These are phyloP conservation scores for Stagonosporopsis vannaccii DNA, from an alignment of 2,329 filamentous ascomycete genomes.

Conservation along the genomic window DNA sequence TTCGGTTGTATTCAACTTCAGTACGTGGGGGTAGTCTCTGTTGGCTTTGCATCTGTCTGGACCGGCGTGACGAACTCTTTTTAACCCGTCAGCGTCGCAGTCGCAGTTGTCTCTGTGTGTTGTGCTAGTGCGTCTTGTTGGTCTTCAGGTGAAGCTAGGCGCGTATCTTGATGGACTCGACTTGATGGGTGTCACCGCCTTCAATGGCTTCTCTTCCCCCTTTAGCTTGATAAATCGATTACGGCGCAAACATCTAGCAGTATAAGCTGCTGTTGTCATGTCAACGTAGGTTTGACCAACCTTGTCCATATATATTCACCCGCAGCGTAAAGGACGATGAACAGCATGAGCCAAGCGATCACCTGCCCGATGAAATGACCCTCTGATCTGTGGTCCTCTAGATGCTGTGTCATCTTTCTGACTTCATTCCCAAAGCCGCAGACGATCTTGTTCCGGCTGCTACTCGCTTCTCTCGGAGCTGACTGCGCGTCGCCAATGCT, in stretches of 20 bases:
- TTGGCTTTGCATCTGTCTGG: not conserved
- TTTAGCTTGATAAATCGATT: conserved; percentile 28
- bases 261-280: conserved; percentile 7
- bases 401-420: conserved; percentile 15
- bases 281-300: conserved; percentile 15
- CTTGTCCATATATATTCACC: conserved; percentile 32
- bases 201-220: conserved; percentile 33
- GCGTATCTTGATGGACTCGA: not conserved
- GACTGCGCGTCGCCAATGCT: conserved; percentile 21
- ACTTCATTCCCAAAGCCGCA: conserved; percentile 36
- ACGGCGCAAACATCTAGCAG: conserved; percentile 16
- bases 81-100: not conserved
- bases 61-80: not conserved
- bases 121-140: not conserved
- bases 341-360: conserved; percentile 26
- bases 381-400: conserved; percentile 7
- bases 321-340: conserved; percentile 25
- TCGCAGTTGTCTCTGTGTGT: not conserved
- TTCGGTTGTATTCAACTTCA: not conserved
- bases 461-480: not conserved
- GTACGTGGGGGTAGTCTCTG: not conserved
- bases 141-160: conserved; percentile 1
- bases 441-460: conserved; percentile 31
- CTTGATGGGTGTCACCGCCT: conserved; percentile 1
- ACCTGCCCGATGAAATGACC: conserved; percentile 29